Base-by-base conservation (phyloP, 177 flowering plant species). In the Vitis hybrid region DNA sequence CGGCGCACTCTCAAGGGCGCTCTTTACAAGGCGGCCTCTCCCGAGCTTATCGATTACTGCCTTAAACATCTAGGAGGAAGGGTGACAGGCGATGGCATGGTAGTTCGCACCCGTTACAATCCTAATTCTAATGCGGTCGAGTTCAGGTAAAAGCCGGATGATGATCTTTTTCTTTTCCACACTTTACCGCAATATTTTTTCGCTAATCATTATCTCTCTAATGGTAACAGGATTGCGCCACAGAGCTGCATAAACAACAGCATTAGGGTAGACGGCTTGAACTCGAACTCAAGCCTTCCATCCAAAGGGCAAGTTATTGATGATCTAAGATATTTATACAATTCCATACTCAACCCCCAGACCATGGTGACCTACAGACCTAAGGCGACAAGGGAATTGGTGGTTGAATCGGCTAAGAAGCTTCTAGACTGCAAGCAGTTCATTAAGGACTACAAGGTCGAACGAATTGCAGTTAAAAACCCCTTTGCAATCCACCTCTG, bases 361-460 rank as follows among this genome's bases (percentile, higher is more conserved):
- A 82, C 88, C 8, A 79, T 82, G 90, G 11, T 73, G 15, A 53
- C 2, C 62, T 77, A 72, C 69, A 77, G 73, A 14, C 83, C 90
- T 1, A 67, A 51, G 3, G 11, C 70, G 2, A 76, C 70, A 15
- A 65, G 79, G 31, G 74, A 80, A 22, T 65, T 45, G 60, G 74
- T 78, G 11, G 21, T 57, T 2, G 60, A 64, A 22, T 81, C 89
- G 1, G 92, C 90, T 2, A 57, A 69, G 3, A 87, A 73, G 58
- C 78, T 87, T n/a, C 78, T 86, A 0, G 88, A 85, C 65, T 85
- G 90, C 82, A 87, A 90, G 82, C 93, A 89, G 62, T 87, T 90
- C 77, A 78, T 89, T 22, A 93, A 86, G 70, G 84, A 86, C 63
- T 90, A 83, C 73, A 61, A 78, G 39, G 73, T 85, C 5, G 76